phyloP scores from a whole-genome alignment of 352 stramenopile genomes.

The Phytophthora cajani region DNA sequence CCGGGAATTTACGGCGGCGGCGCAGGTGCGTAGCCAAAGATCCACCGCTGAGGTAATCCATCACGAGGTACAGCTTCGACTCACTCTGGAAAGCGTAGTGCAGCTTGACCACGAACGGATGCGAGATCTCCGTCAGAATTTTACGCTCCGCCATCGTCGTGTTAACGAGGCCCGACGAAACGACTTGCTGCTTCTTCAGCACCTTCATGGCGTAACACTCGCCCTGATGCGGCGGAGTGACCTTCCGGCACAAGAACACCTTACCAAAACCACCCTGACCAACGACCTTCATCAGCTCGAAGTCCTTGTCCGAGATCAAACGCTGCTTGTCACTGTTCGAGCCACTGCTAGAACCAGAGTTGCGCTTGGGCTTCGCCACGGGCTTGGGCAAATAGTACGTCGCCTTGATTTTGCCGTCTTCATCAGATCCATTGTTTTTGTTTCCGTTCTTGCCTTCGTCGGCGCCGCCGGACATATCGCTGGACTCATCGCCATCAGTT shows the following conservation, averaged over 20 bases:
- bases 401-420: slow-evolving; percentile 62
- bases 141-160: slow-evolving; percentile 94
- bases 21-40: slow-evolving; percentile 91
- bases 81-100: slow-evolving; percentile 96
- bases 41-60: slow-evolving; percentile 93
- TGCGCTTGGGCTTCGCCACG: slow-evolving; percentile 51
- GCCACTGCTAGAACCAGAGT: slow-evolving; percentile 23
- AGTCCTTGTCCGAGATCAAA: slow-evolving; percentile 89
- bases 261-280: slow-evolving; percentile 98
- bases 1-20: slow-evolving; percentile 89
- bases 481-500: slow-evolving; percentile 78
- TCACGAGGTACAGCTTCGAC: slow-evolving; percentile 93
- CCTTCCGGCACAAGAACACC: slow-evolving; percentile 97
- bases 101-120: slow-evolving; percentile 95
- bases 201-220: slow-evolving; percentile 99
- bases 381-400: slow-evolving; percentile 87
- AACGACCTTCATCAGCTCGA: slow-evolving; percentile 98
- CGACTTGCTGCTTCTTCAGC: slow-evolving; percentile 93
- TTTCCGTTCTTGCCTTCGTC: slow-evolving; percentile 52
- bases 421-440: slow-evolving; percentile 31
- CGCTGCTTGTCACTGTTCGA: slow-evolving; percentile 35
- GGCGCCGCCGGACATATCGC: slow-evolving; percentile 70
- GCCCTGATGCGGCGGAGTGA: slow-evolving; percentile 84
- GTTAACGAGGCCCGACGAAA: slow-evolving; percentile 92
- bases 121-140: slow-evolving; percentile 92